A percentile compares a stretch with the other conserved stretches of the same genome.
Conservation (phyloP, 2,329 filamentous ascomycete genomes). For the Phialocephala sp. region DNA sequence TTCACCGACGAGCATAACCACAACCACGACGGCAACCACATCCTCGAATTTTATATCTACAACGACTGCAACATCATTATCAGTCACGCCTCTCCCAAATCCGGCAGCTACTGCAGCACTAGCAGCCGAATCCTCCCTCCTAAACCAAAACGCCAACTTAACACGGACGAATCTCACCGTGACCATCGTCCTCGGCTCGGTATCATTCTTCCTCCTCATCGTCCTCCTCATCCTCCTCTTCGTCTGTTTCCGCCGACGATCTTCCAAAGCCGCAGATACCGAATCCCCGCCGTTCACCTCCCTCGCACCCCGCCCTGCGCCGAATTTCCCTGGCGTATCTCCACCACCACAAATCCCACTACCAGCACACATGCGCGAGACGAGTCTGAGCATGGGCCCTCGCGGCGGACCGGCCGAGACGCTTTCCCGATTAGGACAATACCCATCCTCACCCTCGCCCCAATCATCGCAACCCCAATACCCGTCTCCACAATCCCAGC, state of each 20-base stretch:
- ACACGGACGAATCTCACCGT: constrained; percentile 19
- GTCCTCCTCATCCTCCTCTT: constrained; percentile 17
- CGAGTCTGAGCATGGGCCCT: constrained; percentile 18
- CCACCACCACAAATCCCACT: constrained; percentile 3
- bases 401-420: constrained; percentile 18
- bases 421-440: background rate
- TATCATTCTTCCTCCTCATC: constrained; percentile 18
- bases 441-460: background rate
- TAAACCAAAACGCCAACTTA: constrained; percentile 17
- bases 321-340: background rate
- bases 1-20: constrained; percentile 4
- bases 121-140: constrained; percentile 16
- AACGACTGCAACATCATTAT: constrained; percentile 7
- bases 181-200: constrained; percentile 16
- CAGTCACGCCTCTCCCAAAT: constrained; percentile 9
- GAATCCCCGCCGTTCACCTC: constrained; percentile 22
- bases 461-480: background rate
- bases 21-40: constrained; percentile 15
- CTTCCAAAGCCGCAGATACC: constrained; percentile 2
- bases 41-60: constrained; percentile 16
- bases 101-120: constrained; percentile 16
- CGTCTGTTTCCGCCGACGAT: constrained; percentile 13
- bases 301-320: constrained; percentile 19
- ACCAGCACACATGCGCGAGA: constrained; percentile 17
- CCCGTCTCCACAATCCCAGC: background rate